Base-by-base conservation (phyloP, 2,329 filamentous ascomycete genomes). In the Aulographum hederae region DNA sequence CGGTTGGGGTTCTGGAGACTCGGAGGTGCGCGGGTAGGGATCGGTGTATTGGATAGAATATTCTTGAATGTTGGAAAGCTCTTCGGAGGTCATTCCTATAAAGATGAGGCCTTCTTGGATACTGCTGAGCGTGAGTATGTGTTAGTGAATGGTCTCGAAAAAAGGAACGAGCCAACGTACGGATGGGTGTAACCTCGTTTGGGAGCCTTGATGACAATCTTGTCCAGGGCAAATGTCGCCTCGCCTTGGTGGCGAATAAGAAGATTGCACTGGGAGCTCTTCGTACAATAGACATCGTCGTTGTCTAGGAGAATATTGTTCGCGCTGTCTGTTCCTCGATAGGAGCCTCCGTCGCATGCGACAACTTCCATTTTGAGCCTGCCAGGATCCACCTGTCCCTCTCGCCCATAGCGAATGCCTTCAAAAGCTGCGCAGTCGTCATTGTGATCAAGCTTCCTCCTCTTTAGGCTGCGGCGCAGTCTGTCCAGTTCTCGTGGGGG, bases 81-180 rank as follows among this genome's bases (percentile, higher is more conserved):
- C 75, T 41, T 91, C 73, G 23, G 74, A 69, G 26, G 73, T 68
- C 85, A 94, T 93, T 28, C 80, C 70, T 18, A 95, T 67, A 46
- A 94, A 94, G 1, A 95, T 69, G 66, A 94, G 76, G 28, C 89
- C 86, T 63, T 92, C 79, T 53, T 86, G 76, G 32, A 93, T 75
- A 33, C 80, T 86, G 48, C 34, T 29, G 33, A n/a, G n/a, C n/a
- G n/a, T n/a, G n/a, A n/a, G n/a, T n/a, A n/a, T n/a, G n/a, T 34
- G 32, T 25, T 25, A 25, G 38, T 35, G 35, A 31, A 44, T 61
- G 40, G 63, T 53, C 28, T 38, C 37, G 29, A 36, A 28, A 26
- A 25, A 20, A 32, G 37, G 34, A 33, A 35, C 34, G 11, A 37
- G 34, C 27, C 36, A 30, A 69, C 80, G 54, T 70, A 91, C 79